Base-by-base conservation (phyloP, 768 basidiomycete species). In the Kwoniella sp. region DNA sequence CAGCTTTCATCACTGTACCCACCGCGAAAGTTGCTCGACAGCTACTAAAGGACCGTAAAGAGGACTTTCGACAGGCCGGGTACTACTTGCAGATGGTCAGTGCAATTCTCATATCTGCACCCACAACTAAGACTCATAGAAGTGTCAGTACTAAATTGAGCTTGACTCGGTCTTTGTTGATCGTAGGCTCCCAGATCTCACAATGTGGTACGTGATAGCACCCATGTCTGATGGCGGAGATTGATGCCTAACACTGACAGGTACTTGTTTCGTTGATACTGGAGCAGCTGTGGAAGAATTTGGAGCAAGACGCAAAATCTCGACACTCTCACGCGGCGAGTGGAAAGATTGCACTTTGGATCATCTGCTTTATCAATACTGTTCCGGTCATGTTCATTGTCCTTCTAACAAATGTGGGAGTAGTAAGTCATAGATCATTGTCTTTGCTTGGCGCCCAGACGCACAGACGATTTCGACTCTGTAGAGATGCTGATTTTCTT, bases 281-380 rank as follows among this genome's bases (percentile, higher is more conserved):
- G 9, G n/a, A n/a, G n/a, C 25, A 76, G 74, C 52, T 74, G 1
- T 77, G 71, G 70, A 64, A 65, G 40, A 77, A 77, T 51, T 66
- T 77, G 9, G 69, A 68, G 33, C 58, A 66, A 44, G 67, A 68
- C 47, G 65, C 64, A 1, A 54, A 60, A 24, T 36, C 65, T 17
- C 55, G 65, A 10, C 60, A 52, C 4, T 37, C 52, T 7, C 70
- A 69, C n/a, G 37, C 54, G 10, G 55, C 63, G 2, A 62, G 63
- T 2, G 75, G 71, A 21, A 65, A 63, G n/a, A 22, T 66, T 7
- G 54, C 60, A 6, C 50, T 74, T 7, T 40, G 60, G 24, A 25
- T 68, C 37, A 64, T 77, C 21, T 71, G 65, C 49, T 54, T 71
- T 19, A 13, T 74, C 54, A 74, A 77, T 55, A 71, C 71, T 21